phyloP scores from a whole-genome alignment of 163 green algal species.

The Scenedesmus sp. region DNA sequence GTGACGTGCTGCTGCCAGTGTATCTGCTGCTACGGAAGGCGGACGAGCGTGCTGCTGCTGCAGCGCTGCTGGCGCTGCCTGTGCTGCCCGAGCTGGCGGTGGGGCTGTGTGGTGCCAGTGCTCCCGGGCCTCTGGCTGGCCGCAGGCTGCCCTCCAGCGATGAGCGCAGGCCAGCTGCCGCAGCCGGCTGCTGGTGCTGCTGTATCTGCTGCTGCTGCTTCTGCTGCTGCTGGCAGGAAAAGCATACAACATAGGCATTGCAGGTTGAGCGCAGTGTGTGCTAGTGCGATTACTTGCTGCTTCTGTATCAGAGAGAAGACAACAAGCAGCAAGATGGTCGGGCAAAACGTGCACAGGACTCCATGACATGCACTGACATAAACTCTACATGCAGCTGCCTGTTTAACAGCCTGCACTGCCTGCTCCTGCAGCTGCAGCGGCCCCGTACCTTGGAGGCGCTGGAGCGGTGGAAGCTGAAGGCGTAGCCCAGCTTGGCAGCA shows the following conservation, averaged over 20 bases:
- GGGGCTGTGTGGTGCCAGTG: constrained; percentile 31
- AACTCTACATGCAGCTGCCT: not conserved
- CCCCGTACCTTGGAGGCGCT: not conserved
- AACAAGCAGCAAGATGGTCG: not conserved
- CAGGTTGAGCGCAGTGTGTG: not conserved
- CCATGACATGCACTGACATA: too few species aligned
- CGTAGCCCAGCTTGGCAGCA: constrained; percentile 28
- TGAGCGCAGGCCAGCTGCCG: constrained; percentile 2
- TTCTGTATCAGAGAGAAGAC: too few species aligned
- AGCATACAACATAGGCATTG: not conserved
- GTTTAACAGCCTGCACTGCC: too few species aligned
- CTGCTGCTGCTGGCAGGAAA: not conserved
- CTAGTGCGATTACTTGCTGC: not conserved
- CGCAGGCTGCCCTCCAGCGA: not conserved
- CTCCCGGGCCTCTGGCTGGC: constrained; percentile 21
- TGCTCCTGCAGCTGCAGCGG: not conserved
- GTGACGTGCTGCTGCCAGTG: not conserved
- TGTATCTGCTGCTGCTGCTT: not conserved
- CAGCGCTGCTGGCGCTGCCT: not conserved
- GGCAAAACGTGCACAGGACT: too few species aligned
- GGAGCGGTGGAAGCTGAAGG: constrained; percentile 30
- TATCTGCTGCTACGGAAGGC: constrained; percentile 41
- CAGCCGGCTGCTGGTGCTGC: not conserved
- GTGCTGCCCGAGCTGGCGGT: not conserved
- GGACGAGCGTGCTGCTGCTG: constrained; percentile 18